Evolutionary conservation across 352 stramenopile species (phyloP).

Genomic region (Phytophthora foliorum): DNA sequence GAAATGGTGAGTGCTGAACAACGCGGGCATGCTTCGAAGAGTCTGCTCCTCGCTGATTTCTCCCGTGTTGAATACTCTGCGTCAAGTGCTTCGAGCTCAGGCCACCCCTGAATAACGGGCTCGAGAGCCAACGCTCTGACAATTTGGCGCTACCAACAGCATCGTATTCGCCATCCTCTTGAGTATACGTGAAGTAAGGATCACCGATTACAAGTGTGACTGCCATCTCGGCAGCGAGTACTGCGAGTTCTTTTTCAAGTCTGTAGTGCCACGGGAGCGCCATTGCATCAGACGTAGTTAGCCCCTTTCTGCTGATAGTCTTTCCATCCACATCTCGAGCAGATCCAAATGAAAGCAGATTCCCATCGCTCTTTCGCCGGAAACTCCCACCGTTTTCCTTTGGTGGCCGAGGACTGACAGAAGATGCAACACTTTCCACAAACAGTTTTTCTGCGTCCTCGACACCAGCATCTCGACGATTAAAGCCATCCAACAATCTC

Average conservation of each 20-base stretch:
- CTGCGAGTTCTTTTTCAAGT: constrained; percentile 73
- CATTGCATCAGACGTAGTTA: constrained; percentile 39
- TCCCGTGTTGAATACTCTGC: constrained; percentile 21
- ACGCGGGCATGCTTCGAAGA: constrained; percentile 18
- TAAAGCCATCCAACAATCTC: constrained; percentile 58
- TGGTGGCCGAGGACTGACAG: not conserved
- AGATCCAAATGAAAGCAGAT: constrained; percentile 4
- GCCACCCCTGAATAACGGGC: constrained; percentile 43
- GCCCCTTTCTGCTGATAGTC: not conserved
- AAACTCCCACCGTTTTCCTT: constrained; percentile 23
- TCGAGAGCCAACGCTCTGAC: constrained; percentile 35
- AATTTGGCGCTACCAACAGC: not conserved
- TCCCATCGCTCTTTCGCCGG: constrained; percentile 28
- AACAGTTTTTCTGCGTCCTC: constrained; percentile 38
- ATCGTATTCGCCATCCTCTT: not conserved
- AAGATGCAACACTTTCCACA: constrained; percentile 31
- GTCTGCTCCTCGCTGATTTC: not conserved
- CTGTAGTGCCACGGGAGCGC: constrained; percentile 62
- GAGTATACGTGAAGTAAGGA: constrained; percentile 31
- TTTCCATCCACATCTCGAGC: constrained; percentile 18
- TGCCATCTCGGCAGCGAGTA: constrained; percentile 61
- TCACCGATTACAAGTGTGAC: constrained; percentile 64
- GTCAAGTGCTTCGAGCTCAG: constrained; percentile 27
- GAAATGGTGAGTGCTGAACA: constrained; percentile 48
- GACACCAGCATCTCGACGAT: constrained; percentile 29